phyloP scores from a whole-genome alignment of 768 basidiomycete genomes.

The Panus rudis region DNA sequence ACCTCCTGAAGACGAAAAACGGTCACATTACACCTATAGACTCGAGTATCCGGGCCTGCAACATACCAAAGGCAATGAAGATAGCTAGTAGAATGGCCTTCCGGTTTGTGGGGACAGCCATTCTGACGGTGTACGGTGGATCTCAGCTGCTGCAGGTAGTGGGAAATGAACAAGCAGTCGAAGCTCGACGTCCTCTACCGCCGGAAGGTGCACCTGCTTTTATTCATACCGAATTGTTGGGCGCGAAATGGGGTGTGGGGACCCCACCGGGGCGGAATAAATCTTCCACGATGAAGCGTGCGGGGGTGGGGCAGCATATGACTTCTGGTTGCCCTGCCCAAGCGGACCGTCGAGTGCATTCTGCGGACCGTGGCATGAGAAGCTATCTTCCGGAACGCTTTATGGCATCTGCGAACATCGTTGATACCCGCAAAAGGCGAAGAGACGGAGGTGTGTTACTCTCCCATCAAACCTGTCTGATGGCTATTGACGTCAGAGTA shows the following conservation, averaged over 20 bases:
- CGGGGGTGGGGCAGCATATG: too few species aligned
- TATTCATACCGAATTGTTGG: neutral
- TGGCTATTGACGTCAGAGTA: too few species aligned
- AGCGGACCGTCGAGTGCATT: too few species aligned
- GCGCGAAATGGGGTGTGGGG: neutral
- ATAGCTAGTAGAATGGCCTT: conserved; percentile 58
- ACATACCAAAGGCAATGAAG: conserved; percentile 69
- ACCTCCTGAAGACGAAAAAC: conserved; percentile 12
- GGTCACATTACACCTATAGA: too few species aligned
- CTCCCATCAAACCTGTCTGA: too few species aligned
- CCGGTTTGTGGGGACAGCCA: conserved; percentile 52
- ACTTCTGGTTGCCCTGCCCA: too few species aligned
- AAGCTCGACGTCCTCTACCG: neutral
- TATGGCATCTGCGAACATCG: too few species aligned
- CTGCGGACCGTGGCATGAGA: too few species aligned
- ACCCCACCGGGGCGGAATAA: neutral
- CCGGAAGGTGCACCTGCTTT: neutral
- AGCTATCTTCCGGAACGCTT: too few species aligned
- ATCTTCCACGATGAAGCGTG: neutral
- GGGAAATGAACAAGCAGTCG: conserved; percentile 2
- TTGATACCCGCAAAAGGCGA: too few species aligned
- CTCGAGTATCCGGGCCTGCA: too few species aligned
- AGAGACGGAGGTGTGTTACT: too few species aligned
- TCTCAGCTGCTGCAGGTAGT: neutral
- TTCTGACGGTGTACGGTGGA: conserved; percentile 7